A percentile compares a stretch with the other conserved stretches of the same genome.
phyloP scores from a whole-genome alignment of 2,329 filamentous ascomycete species.

The Aphanocladium album region DNA sequence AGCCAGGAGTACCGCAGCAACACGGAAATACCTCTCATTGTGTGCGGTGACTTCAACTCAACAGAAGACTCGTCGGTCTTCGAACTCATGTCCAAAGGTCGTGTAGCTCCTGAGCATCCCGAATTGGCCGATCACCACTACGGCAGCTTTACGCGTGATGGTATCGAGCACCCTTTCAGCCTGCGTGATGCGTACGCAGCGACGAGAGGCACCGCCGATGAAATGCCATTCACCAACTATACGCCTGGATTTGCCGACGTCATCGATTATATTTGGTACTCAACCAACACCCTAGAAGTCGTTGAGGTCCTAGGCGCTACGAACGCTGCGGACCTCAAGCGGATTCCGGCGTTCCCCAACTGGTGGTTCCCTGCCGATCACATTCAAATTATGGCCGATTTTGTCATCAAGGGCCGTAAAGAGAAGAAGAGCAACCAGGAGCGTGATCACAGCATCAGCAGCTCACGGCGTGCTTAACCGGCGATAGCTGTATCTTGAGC shows the following conservation, averaged over 20 bases:
- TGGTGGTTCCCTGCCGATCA: conserved; percentile 94
- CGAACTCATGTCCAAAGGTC: conserved; percentile 78
- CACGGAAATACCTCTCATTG: conserved; percentile 81
- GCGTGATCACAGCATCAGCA: conserved; percentile 43
- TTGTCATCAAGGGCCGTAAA: conserved; percentile 82
- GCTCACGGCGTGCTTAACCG: conserved; percentile 1
- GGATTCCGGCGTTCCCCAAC: conserved; percentile 86
- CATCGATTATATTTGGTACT: conserved; percentile 98
- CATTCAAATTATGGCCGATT: conserved; percentile 82
- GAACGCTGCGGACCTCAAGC: conserved; percentile 76
- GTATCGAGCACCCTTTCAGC: conserved; percentile 91
- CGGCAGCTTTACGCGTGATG: conserved; percentile 85
- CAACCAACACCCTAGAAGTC: conserved; percentile 81
- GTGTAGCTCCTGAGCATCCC: conserved; percentile 69
- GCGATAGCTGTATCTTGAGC: not conserved
- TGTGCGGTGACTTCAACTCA: conserved; percentile 97
- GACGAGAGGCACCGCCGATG: conserved; percentile 75
- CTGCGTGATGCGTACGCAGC: conserved; percentile 84
- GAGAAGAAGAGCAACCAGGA: conserved; percentile 64
- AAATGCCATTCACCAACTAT: conserved; percentile 93
- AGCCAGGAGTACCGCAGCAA: conserved; percentile 83
- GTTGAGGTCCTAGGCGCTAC: conserved; percentile 80
- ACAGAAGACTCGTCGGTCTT: conserved; percentile 83
- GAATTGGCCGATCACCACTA: conserved; percentile 81
- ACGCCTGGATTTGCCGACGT: conserved; percentile 88